Evolutionary conservation across 441 rosid genomes (phyloP).

Genomic region (Populus trichocarpa): DNA sequence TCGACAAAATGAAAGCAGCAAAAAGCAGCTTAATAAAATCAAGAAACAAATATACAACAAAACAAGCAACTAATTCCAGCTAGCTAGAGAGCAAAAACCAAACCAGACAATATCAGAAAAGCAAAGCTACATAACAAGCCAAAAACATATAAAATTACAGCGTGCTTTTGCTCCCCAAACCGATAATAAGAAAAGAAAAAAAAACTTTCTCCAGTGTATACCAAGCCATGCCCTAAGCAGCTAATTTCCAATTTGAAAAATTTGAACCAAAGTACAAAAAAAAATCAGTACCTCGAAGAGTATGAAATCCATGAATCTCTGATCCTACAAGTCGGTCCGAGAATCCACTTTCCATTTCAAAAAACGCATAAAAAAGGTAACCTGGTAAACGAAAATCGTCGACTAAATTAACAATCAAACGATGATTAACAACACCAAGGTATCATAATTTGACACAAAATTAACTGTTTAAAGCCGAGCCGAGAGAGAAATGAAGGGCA

Average conservation of each 20-base stretch:
- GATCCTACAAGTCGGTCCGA: conserved; percentile 51
- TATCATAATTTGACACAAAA: background rate
- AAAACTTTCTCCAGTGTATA: too few species aligned
- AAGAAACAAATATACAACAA: background rate
- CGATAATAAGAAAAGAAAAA: background rate
- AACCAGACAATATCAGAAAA: background rate
- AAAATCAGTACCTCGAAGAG: conserved; percentile 48
- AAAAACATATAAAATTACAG: background rate
- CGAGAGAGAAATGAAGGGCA: background rate
- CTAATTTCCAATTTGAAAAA: background rate
- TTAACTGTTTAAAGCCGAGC: background rate
- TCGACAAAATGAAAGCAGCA: background rate
- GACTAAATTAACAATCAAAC: background rate
- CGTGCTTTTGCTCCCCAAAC: background rate
- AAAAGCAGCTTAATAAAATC: background rate
- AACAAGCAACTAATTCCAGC: background rate
- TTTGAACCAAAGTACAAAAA: background rate
- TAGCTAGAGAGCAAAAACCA: background rate
- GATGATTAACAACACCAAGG: background rate
- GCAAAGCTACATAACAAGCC: background rate
- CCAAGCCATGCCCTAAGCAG: background rate
- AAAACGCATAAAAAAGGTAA: background rate
- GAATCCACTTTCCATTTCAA: conserved; percentile 36
- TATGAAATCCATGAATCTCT: conserved; percentile 92
- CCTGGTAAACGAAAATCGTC: background rate